Evolutionary conservation across 2,329 filamentous ascomycete species (phyloP), one percentile per base, ranked within the genome.

Genomic region (Hypoxylon sp.): DNA sequence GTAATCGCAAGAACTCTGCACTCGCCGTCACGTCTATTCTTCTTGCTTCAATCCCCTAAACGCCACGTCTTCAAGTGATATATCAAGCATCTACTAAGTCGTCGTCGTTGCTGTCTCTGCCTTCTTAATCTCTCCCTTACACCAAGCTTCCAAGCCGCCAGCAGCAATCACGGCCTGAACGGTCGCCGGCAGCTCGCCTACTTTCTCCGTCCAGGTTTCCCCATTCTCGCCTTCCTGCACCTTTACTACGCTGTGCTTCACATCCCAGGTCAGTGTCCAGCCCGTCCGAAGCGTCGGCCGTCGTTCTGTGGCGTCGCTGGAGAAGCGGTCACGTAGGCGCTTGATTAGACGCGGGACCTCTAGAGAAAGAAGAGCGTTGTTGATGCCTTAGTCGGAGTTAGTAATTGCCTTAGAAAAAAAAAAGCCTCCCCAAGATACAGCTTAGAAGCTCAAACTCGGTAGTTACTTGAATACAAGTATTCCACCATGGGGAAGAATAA

Each of bases 191-290:
- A 97, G 78, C 83, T 96, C 92, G 6, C 92, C 92, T 0, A 97
- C 93, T 81, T 91, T 93, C 77, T 96, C 88, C 55, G 84, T 91
- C 94, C 93, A 97, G 39, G 81, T 87, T 62, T 84, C 78, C 0
- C 92, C 92, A 50, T 85, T 84, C 60, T 88, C 81, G n/a, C 53
- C 55, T 81, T 97, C 92, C 19, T 87, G 87, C 0, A 97, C 86
- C 0, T 86, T 85, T 5, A 97, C 90, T 74, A 86, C 88, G 78
- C 89, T 93, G 64, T 91, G 84, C 64, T 86, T 82, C 10, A 97
- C 88, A 78, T 97, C 93, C 94, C 94, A 97, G 3, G 87, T 84
- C 29, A 97, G 84, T 54, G 84, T 94, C 94, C 94, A 97, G 13
- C 93, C 93, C 0, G 93, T 97, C 31, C 93, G 85, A 29, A 90